Percentiles rank a stretch among this genome's conserved stretches.
Conservation (phyloP, 371 early-diverging fungal genomes). For the Mucor lusitanicus region DNA sequence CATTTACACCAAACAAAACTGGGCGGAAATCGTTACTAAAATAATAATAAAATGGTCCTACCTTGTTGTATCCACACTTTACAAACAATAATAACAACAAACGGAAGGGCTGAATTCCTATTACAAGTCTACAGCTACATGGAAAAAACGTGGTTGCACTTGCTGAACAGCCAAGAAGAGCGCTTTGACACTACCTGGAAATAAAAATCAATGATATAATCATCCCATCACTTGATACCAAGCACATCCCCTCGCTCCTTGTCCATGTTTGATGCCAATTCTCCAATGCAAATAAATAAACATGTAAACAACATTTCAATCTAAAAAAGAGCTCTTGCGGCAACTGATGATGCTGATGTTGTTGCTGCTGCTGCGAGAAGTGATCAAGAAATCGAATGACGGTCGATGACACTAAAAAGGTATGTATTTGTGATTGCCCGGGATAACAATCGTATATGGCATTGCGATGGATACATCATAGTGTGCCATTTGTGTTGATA, state of each 20-base stretch:
- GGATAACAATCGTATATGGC: background rate
- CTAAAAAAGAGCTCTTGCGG: background rate
- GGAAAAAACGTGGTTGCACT: background rate
- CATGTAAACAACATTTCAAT: slow-evolving; percentile 1
- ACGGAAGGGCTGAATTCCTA: background rate
- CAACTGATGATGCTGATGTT: background rate
- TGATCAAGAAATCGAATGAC: background rate
- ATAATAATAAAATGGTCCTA: background rate
- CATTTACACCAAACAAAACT: background rate
- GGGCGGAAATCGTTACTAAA: background rate
- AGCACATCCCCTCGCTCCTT: background rate
- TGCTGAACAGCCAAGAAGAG: background rate
- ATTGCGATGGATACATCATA: background rate
- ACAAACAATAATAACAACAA: background rate
- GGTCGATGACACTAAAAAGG: background rate
- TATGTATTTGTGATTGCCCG: background rate
- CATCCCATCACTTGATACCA: background rate
- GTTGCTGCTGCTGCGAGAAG: background rate
- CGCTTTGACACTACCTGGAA: background rate
- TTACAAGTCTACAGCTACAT: background rate
- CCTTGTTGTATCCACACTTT: background rate
- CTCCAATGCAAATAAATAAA: background rate
- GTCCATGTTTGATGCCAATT: background rate
- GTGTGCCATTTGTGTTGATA: background rate
- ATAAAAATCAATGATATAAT: background rate